phyloP scores from a whole-genome alignment of 1,284 basidiomycete genomes.

The Leccinum cinnamomeum region DNA sequence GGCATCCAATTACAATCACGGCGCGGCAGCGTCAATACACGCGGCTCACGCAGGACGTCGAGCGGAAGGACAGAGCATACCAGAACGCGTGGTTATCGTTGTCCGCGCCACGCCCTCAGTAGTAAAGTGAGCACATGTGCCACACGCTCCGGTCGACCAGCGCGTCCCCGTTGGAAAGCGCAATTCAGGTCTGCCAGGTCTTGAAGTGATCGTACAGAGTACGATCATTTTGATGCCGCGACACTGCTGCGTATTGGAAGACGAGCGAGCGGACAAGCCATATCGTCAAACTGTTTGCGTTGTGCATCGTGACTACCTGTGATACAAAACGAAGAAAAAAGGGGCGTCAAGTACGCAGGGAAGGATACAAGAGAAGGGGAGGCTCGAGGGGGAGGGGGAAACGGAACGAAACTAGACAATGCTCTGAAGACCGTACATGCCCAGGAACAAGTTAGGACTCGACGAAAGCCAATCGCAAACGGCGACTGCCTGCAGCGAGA shows the following conservation, averaged over 20 bases:
- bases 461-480: constrained; percentile 21
- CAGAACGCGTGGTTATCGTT: constrained; percentile 24
- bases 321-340: constrained; percentile 23
- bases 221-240: constrained; percentile 42
- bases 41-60: too few relatives aligned
- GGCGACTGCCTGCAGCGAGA: constrained; percentile 29
- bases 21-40: too few relatives aligned
- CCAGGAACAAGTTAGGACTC: constrained; percentile 19
- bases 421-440: constrained; percentile 10
- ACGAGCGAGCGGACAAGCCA: constrained; percentile 43
- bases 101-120: constrained; percentile 26
- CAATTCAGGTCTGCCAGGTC: constrained; percentile 33
- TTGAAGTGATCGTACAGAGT: constrained; percentile 38
- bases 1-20: too few relatives aligned
- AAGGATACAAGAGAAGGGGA: not conserved
- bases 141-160: constrained; percentile 32
- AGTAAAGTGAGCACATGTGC: constrained; percentile 28
- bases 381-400: too few relatives aligned
- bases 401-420: not conserved
- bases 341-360: not conserved
- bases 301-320: constrained; percentile 40
- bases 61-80: too few relatives aligned
- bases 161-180: constrained; percentile 6
- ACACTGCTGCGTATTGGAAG: constrained; percentile 38
- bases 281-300: constrained; percentile 28